Conservation (phyloP, 306 rosid genomes). For the Leucaena leucocephala region DNA sequence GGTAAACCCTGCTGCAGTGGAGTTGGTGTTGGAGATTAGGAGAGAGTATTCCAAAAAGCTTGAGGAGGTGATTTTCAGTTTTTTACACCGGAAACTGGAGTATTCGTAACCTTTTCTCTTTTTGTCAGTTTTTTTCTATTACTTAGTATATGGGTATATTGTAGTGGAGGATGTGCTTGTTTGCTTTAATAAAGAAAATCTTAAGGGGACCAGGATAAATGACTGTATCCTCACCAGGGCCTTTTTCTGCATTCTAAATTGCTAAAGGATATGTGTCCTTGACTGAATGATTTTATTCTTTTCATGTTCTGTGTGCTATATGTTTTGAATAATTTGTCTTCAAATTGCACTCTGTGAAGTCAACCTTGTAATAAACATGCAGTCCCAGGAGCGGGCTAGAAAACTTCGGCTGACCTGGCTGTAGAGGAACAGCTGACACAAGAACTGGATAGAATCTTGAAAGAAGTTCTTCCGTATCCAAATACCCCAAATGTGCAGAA, state of each 20-base stretch:
- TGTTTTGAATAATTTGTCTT: not conserved
- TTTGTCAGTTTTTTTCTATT: slow-evolving; percentile 4
- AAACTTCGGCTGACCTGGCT: slow-evolving; percentile 82
- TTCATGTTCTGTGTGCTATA: not conserved
- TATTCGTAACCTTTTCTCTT: slow-evolving; percentile 13
- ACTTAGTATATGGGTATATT: slow-evolving; percentile 11
- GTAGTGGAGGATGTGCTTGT: slow-evolving; percentile 23
- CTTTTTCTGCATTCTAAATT: not conserved
- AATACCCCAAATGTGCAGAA: slow-evolving; percentile 63
- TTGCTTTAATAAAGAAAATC: not conserved
- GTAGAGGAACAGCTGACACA: slow-evolving; percentile 83
- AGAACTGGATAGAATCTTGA: slow-evolving; percentile 86
- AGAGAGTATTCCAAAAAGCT: slow-evolving; percentile 81
- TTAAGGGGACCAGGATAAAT: too few relatives aligned
- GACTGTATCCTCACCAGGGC: not conserved
- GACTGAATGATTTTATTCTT: not conserved
- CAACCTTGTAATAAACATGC: slow-evolving; percentile 41
- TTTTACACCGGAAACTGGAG: slow-evolving; percentile 29
- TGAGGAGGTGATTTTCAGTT: slow-evolving; percentile 65
- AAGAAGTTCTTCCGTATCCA: slow-evolving; percentile 88
- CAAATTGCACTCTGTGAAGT: slow-evolving; percentile 28
- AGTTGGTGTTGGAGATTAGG: slow-evolving; percentile 76
- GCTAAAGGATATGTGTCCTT: not conserved
- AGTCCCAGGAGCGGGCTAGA: slow-evolving; percentile 87
- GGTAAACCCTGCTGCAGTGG: slow-evolving; percentile 75